Evolutionary conservation across 192 early-diverging fungal genomes (phyloP).

Genomic region (Entomortierella lignicola): DNA sequence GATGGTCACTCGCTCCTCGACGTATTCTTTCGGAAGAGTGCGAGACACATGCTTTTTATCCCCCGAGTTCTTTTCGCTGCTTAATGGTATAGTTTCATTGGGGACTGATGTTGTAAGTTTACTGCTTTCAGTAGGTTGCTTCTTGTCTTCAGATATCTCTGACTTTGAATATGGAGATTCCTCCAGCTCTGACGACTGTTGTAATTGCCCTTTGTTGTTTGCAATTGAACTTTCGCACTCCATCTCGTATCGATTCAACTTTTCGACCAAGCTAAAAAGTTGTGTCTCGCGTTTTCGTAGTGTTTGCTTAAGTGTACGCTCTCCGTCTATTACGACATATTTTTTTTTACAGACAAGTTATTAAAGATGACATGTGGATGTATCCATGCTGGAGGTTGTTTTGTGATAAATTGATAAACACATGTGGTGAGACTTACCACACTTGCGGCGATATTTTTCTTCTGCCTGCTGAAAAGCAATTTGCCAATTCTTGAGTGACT

Average conservation of each 20-base stretch:
- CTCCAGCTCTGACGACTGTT: too few relatives aligned
- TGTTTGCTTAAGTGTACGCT: slow-evolving; percentile 34
- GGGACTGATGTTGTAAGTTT: neutral
- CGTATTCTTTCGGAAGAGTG: neutral
- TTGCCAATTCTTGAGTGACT: slow-evolving; percentile 37
- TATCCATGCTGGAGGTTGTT: too few relatives aligned
- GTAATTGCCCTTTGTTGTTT: slow-evolving; percentile 19
- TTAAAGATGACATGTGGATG: too few relatives aligned
- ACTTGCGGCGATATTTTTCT: slow-evolving; percentile 49
- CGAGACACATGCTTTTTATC: slow-evolving; percentile 15
- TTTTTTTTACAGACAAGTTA: too few relatives aligned
- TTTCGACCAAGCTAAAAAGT: slow-evolving; percentile 20
- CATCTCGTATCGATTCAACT: slow-evolving; percentile 21
- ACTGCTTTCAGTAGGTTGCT: neutral
- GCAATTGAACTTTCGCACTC: slow-evolving; percentile 27
- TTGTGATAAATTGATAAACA: too few relatives aligned
- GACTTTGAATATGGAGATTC: too few relatives aligned
- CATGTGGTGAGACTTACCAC: slow-evolving; percentile 19
- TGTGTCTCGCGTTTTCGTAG: slow-evolving; percentile 36
- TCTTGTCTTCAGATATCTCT: slow-evolving; percentile 14
- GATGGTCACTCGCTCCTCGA: neutral
- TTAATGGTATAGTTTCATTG: neutral
- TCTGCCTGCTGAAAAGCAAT: slow-evolving; percentile 39
- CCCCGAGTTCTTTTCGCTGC: neutral
- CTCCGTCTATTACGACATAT: slow-evolving; percentile 22